phyloP scores from a whole-genome alignment of 768 basidiomycete species.

The Gloeostereum incarnatum region DNA sequence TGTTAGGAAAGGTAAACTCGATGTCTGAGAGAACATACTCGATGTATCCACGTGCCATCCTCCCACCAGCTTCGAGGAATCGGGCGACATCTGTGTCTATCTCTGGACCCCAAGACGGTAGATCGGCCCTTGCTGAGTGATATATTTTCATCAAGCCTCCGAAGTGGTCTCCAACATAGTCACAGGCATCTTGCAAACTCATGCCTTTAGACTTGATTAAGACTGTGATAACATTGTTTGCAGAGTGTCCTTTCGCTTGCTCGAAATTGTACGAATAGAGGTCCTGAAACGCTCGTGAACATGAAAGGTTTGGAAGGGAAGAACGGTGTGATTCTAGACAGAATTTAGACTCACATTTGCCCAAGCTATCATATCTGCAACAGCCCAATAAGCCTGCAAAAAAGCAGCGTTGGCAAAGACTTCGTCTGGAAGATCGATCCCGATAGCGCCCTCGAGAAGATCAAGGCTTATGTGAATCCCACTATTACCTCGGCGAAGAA shows the following conservation, averaged over 20 bases:
- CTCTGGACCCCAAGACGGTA: slow-evolving; percentile 39
- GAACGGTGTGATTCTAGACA: too few species aligned
- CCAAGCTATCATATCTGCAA: slow-evolving; percentile 61
- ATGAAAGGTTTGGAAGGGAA: slow-evolving; percentile 4
- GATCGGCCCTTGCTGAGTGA: slow-evolving; percentile 28
- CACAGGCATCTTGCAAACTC: slow-evolving; percentile 48
- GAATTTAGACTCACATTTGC: slow-evolving; percentile 55
- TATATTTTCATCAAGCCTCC: slow-evolving; percentile 41
- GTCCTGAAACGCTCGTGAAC: slow-evolving; percentile 30
- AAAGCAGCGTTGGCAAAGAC: slow-evolving; percentile 49
- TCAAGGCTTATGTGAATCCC: slow-evolving; percentile 57
- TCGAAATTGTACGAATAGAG: slow-evolving; percentile 71
- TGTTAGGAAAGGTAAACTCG: slow-evolving; percentile 6
- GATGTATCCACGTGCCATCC: slow-evolving; percentile 56
- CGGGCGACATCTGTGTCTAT: slow-evolving; percentile 41
- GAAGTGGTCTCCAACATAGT: slow-evolving; percentile 48
- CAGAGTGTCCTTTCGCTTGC: slow-evolving; percentile 51
- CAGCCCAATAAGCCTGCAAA: slow-evolving; percentile 44
- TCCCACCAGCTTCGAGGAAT: slow-evolving; percentile 46
- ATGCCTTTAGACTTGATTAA: slow-evolving; percentile 48
- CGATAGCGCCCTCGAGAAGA: slow-evolving; percentile 51
- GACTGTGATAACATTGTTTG: slow-evolving; percentile 64
- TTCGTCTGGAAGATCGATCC: slow-evolving; percentile 54
- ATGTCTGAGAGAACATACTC: slow-evolving; percentile 24
- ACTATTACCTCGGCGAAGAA: slow-evolving; percentile 61